phyloP scores from a whole-genome alignment of 352 stramenopile species.

The Phytophthora pini region DNA sequence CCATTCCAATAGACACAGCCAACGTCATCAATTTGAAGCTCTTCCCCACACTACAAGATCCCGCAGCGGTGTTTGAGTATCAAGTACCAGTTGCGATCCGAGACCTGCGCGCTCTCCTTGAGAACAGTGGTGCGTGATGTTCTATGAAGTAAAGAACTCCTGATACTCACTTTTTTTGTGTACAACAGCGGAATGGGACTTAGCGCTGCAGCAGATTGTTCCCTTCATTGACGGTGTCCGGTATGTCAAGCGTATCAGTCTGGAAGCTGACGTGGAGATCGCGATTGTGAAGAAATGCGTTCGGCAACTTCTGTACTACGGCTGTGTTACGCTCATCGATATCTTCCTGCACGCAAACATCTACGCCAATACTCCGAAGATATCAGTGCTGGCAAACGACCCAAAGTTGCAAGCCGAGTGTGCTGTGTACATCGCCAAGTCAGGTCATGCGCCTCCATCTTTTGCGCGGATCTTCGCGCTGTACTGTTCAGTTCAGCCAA shows the following conservation, averaged over 20 bases:
- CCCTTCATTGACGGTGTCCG: constrained; percentile 92
- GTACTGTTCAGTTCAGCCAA: constrained; percentile 88
- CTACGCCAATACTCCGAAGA: constrained; percentile 78
- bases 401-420: constrained; percentile 76
- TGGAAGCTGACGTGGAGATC: constrained; percentile 90
- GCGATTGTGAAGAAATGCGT: constrained; percentile 90
- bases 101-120: constrained; percentile 69
- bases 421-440: constrained; percentile 82
- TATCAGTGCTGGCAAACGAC: constrained; percentile 65
- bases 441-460: constrained; percentile 54
- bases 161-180: not conserved
- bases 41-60: constrained; percentile 78
- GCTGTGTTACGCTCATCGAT: constrained; percentile 90
- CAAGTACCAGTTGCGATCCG: constrained; percentile 86
- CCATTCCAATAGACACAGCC: constrained; percentile 79
- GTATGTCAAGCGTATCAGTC: constrained; percentile 90
- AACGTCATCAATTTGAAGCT: constrained; percentile 92
- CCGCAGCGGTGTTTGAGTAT: constrained; percentile 77
- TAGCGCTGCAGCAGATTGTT: constrained; percentile 90
- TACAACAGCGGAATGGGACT: constrained; percentile 80
- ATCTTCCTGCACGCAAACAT: constrained; percentile 93
- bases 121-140: constrained; percentile 70
- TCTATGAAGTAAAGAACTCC: not conserved
- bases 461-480: constrained; percentile 87
- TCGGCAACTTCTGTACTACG: constrained; percentile 89